Evolutionary conservation across 208 protist species (phyloP).

Genomic region (Phytomonas francai): DNA sequence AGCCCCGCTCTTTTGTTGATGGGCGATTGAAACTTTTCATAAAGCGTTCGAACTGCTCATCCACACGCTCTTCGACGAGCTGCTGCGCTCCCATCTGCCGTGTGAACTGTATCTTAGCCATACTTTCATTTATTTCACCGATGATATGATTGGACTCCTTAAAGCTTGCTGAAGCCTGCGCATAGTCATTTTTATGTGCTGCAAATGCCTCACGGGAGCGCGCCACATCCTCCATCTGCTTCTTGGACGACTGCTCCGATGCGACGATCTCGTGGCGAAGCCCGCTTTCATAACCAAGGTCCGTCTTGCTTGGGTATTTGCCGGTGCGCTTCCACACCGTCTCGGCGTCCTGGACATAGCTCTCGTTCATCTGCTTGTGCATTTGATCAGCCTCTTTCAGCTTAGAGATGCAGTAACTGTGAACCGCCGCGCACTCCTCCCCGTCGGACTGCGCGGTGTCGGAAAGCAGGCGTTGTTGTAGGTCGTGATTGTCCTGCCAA

Average conservation of each 20-base stretch:
- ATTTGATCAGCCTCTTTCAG: conserved; percentile 68
- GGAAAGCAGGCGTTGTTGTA: conserved; percentile 47
- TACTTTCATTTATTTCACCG: conserved; percentile 69
- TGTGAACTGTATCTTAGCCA: conserved; percentile 75
- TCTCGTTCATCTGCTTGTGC: conserved; percentile 57
- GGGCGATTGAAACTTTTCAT: conserved; percentile 66
- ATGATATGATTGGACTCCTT: conserved; percentile 18
- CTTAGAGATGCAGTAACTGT: conserved; percentile 73
- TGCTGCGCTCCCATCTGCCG: conserved; percentile 58
- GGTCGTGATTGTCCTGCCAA: conserved; percentile 79
- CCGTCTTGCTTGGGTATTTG: conserved; percentile 58
- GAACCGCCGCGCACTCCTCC: conserved; percentile 54
- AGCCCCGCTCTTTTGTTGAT: conserved; percentile 1
- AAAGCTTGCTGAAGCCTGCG: conserved; percentile 5
- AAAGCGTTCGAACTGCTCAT: conserved; percentile 88
- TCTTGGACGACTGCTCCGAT: conserved; percentile 20
- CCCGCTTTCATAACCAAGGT: conserved; percentile 84
- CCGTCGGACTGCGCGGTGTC: conserved; percentile 20
- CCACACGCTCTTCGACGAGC: conserved; percentile 58
- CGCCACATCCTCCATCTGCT: conserved; percentile 55
- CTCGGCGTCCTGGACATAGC: conserved; percentile 71
- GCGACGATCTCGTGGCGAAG: conserved; percentile 51
- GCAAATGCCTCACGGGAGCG: conserved; percentile 20
- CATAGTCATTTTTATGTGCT: conserved; percentile 16
- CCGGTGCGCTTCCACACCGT: conserved; percentile 35